These are phyloP conservation scores for Chlorella ohadii DNA, from an alignment of 139 green algal species.

Conservation along the genomic window DNA sequence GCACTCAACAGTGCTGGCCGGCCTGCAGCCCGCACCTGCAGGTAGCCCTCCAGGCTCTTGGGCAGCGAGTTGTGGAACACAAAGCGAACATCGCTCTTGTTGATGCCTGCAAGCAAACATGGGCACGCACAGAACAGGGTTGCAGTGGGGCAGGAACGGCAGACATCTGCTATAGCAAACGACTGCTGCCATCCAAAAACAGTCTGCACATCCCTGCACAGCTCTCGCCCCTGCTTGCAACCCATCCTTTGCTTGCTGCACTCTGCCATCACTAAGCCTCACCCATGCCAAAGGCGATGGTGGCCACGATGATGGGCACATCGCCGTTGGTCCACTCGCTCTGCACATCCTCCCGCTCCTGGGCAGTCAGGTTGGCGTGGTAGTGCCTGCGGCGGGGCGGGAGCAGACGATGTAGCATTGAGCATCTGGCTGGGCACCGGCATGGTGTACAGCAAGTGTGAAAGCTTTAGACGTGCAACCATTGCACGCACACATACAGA, in stretches of 20 bases:
- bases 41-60: constrained; percentile 93
- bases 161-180: too few relatives aligned
- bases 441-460: too few relatives aligned
- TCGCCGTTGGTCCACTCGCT: constrained; percentile 78
- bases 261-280: too few relatives aligned
- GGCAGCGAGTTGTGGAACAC: constrained; percentile 92
- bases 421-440: too few relatives aligned
- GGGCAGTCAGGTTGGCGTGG: constrained; percentile 75
- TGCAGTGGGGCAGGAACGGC: too few relatives aligned
- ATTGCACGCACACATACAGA: background rate
- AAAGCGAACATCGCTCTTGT: constrained; percentile 85
- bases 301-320: constrained; percentile 85
- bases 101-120: constrained; percentile 66
- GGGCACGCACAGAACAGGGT: background rate
- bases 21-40: constrained; percentile 66
- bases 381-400: constrained; percentile 67
- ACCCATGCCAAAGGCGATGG: constrained; percentile 95
- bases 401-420: too few relatives aligned
- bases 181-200: too few relatives aligned
- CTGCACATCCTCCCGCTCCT: constrained; percentile 82
- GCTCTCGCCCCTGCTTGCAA: too few relatives aligned
- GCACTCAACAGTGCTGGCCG: too few relatives aligned
- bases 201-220: too few relatives aligned
- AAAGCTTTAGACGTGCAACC: too few relatives aligned
- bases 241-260: too few relatives aligned